phyloP scores from a whole-genome alignment of 805 yeast genomes.

The Monosporozyma unispora region DNA sequence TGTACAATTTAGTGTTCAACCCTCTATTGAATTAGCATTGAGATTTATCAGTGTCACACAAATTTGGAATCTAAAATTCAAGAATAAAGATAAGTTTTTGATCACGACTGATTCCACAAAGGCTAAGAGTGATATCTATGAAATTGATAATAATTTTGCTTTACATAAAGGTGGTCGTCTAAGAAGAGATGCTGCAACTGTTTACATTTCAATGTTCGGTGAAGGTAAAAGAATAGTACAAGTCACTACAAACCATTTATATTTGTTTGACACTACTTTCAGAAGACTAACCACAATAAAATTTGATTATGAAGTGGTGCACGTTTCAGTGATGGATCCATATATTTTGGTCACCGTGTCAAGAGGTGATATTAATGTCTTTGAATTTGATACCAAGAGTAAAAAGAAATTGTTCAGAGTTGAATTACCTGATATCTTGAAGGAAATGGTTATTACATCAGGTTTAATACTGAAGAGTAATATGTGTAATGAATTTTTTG shows the following conservation, averaged over 20 bases:
- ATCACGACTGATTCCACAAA: constrained; percentile 63
- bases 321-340: constrained; percentile 55
- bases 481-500: constrained; percentile 36
- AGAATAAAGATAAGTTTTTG: constrained; percentile 44
- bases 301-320: constrained; percentile 52
- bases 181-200: constrained; percentile 52
- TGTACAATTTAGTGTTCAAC: constrained; percentile 60
- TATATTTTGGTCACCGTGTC: constrained; percentile 54
- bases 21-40: constrained; percentile 56
- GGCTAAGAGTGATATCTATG: constrained; percentile 59
- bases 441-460: constrained; percentile 51
- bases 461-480: constrained; percentile 53
- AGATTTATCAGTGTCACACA: constrained; percentile 64
- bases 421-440: constrained; percentile 30
- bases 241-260: constrained; percentile 57
- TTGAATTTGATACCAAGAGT: constrained; percentile 34
- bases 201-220: constrained; percentile 55
- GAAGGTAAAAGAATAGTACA: constrained; percentile 57
- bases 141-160: constrained; percentile 52
- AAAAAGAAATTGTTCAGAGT: constrained; percentile 31
- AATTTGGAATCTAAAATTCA: constrained; percentile 57
- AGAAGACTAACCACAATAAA: constrained; percentile 42
- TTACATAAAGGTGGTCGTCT: constrained; percentile 54
- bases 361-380: constrained; percentile 62
- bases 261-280: constrained; percentile 55